Evolutionary conservation across 148 eudicot genomes (phyloP), one percentile per base, ranked within the genome.

Genomic region (Camellia lanceoleosa): DNA sequence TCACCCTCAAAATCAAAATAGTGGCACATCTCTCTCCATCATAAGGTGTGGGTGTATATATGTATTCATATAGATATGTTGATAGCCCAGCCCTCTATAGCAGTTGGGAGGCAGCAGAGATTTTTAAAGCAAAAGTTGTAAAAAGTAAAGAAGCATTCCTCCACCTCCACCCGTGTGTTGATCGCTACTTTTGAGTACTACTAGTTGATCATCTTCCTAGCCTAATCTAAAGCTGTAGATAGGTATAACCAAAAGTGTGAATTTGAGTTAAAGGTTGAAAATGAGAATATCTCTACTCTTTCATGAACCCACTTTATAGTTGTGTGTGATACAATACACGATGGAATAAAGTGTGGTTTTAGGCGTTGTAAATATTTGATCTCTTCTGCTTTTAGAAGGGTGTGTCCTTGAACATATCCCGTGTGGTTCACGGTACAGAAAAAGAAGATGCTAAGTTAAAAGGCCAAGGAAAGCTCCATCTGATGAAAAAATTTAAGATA

Each of bases 141-240:
- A 76, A 76, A 49, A 15, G 52, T 3, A 13, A 46, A 20, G 18
- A 76, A 49, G 61, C 71, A 77, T 30, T 30, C 38, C 38, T 30
- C 63, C 61, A 11, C 20, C 38, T 30, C 78, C 84, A 80, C 85
- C 80, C 87, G 85, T 84, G 89, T 80, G 81, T 61, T 30, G 61
- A 30, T 74, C 16, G 60, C 16, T n/a, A 41, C 73, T 80, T 80
- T 43, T 79, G 68, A 70, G 73, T 56, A 30, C 38, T 30, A 30
- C 38, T 30, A 30, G 38, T 30, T 30, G 38, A 30, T 46, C 47
- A 86, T n/a, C 65, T 61, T 15, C 59, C 41, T 60, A 12, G 80
- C 47, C 47, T 58, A 43, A 68, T 46, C 5, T 43, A 65, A 78
- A 59, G 77, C 23, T 54, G 5, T 65, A n/a, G 61, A 54, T 23